Evolutionary conservation across 495 filamentous ascomycete genomes (phyloP), one percentile per base, ranked within the genome.

Genomic region (Emericellopsis terricola): DNA sequence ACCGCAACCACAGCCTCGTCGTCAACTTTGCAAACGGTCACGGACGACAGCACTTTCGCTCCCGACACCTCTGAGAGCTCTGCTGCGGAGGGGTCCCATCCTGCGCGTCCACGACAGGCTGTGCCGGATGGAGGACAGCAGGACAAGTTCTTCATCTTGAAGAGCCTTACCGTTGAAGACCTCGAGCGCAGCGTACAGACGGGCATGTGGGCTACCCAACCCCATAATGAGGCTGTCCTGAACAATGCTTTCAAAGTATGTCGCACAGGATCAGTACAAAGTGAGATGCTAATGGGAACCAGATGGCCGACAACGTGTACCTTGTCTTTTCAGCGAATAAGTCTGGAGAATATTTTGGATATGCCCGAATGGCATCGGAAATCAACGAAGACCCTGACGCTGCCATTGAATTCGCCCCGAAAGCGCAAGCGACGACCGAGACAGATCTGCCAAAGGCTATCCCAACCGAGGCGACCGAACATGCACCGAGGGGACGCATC

Each of bases 291-390:
- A 24, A 23, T 13, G 9, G 8, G n/a, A 15, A 24, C 5, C 14
- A 27, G 27, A 19, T 13, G 8, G 23, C 33, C 3, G 81, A 91
- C 31, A 78, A 82, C 47, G 85, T 96, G n/a, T 94, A 87, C 46
- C 65, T 97, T 19, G 75, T 97, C 16, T 97, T 97, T 53, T 94
- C 86, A 10, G 89, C 86, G 9, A 97, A 96, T 56, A 96, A 94
- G 46, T 96, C 89, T 0, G 89, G 89, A 14, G 89, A 94, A 53
- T 97, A 94, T 45, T 94, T 89, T 52, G 89, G 89, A 16, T 93
- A 92, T 42, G 89, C 86, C 10, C 73, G 81, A 27, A 97, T 96
- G 89, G 63, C 64, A 13, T 94, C 89, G 31, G 64, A 71, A 6
- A 93, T 94, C 51, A 71, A 69, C 44, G 72, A 85, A 35, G 76